Percentiles rank a stretch among this genome's conserved stretches.
These are phyloP conservation scores for Lasiodiplodia sp. DNA, from an alignment of 2,329 filamentous ascomycete species.

Conservation along the genomic window DNA sequence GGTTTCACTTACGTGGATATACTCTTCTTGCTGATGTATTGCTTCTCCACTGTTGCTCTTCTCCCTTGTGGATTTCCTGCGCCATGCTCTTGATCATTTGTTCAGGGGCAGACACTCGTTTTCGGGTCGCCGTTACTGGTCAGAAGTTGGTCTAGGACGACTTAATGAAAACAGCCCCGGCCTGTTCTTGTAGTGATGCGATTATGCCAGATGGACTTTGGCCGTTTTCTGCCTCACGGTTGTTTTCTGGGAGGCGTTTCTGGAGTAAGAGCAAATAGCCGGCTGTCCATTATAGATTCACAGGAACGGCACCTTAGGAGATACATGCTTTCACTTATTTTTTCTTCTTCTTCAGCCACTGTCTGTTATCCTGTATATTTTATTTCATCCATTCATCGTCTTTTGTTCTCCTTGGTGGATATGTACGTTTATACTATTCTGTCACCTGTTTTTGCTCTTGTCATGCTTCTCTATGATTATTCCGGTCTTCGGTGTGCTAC, in stretches of 20 bases:
- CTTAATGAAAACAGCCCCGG: not conserved
- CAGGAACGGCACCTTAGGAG: not conserved
- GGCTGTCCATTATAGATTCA: not conserved
- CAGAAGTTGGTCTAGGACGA: not conserved
- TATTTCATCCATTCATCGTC: not conserved
- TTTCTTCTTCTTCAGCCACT: not conserved
- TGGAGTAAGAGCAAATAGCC: not conserved
- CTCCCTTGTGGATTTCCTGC: not conserved
- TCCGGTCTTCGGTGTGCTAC: not conserved
- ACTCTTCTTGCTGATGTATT: constrained; percentile 20
- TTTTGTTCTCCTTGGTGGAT: not conserved
- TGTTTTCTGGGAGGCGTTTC: not conserved
- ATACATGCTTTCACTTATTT: not conserved
- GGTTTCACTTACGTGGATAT: not conserved
- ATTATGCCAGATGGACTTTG: not conserved
- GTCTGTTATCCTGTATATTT: not conserved
- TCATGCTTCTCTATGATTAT: not conserved
- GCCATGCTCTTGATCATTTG: not conserved
- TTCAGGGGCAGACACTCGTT: not conserved
- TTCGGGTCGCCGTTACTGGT: not conserved
- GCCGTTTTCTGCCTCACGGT: not conserved
- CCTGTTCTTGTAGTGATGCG: not conserved
- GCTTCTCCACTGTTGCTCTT: constrained; percentile 6
- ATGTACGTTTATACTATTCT: constrained; percentile 6
- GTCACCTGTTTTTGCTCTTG: not conserved